Evolutionary conservation across 768 basidiomycete genomes (phyloP).

Genomic region (Lentinus brumalis): DNA sequence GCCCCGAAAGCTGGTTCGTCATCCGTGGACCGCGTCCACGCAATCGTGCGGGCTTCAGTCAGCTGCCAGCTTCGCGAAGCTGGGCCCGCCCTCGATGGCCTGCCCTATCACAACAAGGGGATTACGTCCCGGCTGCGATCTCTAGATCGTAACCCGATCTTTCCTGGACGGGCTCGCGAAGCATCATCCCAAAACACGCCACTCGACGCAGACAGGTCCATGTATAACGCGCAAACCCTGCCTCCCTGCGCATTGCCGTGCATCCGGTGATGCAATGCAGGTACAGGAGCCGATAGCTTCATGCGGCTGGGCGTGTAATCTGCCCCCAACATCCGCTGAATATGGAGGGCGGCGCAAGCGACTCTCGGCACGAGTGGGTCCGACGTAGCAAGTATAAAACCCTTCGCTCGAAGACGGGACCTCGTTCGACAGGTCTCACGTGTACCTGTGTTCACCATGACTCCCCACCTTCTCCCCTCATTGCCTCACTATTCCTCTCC

Average conservation of each 20-base stretch:
- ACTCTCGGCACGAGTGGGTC: neutral
- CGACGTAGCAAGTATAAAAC: slow-evolving; percentile 3
- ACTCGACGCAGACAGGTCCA: slow-evolving; percentile 2
- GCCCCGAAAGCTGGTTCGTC: neutral
- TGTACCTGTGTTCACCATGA: slow-evolving; percentile 6
- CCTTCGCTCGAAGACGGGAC: neutral
- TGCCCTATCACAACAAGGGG: slow-evolving; percentile 12
- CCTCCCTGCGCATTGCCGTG: neutral
- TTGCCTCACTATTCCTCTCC: slow-evolving; percentile 1
- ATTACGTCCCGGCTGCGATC: slow-evolving; percentile 2
- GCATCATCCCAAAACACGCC: slow-evolving; percentile 7
- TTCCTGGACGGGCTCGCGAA: neutral
- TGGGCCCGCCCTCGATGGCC: neutral
- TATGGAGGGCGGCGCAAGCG: neutral
- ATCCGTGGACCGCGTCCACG: neutral
- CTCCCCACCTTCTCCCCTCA: slow-evolving; percentile 5
- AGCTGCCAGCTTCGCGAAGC: neutral
- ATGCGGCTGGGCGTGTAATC: neutral
- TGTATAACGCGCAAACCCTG: slow-evolving; percentile 4
- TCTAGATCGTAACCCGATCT: neutral
- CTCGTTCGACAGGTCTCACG: neutral
- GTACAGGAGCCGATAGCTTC: slow-evolving; percentile 6
- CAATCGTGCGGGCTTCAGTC: slow-evolving; percentile 4
- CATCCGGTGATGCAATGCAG: neutral
- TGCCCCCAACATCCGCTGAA: too few relatives aligned